Percentiles rank a stretch among this genome's conserved stretches.
These are phyloP conservation scores for Pythium phragmitis DNA, from an alignment of 352 stramenopile species.

Conservation along the genomic window DNA sequence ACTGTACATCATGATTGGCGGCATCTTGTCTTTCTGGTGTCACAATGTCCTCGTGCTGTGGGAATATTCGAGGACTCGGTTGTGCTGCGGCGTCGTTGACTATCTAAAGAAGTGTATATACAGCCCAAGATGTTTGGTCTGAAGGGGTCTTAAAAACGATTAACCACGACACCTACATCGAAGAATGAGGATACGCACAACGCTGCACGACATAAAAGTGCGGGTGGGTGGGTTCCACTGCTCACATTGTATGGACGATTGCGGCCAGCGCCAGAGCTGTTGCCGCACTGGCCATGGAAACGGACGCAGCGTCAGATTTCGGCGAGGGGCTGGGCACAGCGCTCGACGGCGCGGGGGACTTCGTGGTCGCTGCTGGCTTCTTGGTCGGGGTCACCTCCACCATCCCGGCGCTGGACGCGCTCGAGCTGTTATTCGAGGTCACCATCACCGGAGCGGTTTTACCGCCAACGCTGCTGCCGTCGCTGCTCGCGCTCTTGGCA, in stretches of 20 bases:
- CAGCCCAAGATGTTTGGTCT: too few relatives aligned
- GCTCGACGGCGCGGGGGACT: background rate
- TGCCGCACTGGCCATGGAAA: background rate
- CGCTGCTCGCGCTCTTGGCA: conserved; percentile 14
- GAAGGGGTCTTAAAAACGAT: too few relatives aligned
- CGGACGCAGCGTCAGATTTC: background rate
- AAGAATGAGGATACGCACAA: background rate
- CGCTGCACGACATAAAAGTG: background rate
- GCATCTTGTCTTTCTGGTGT: background rate
- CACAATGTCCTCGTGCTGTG: background rate
- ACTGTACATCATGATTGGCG: too few relatives aligned
- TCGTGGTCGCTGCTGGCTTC: background rate
- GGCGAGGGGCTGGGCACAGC: conserved; percentile 1
- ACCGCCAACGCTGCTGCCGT: background rate
- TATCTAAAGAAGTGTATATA: background rate
- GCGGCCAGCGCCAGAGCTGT: background rate
- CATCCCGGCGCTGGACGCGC: background rate
- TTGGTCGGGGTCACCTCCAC: background rate
- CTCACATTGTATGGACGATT: background rate
- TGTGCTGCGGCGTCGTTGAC: background rate
- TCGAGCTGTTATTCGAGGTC: background rate
- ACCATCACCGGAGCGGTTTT: background rate
- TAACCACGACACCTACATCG: too few relatives aligned
- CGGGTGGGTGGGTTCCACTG: background rate
- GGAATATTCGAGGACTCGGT: too few relatives aligned